A percentile compares a stretch with the other conserved stretches of the same genome.
These are phyloP conservation scores for Capronia coronata DNA, from an alignment of 2,329 filamentous ascomycete species.

Conservation along the genomic window DNA sequence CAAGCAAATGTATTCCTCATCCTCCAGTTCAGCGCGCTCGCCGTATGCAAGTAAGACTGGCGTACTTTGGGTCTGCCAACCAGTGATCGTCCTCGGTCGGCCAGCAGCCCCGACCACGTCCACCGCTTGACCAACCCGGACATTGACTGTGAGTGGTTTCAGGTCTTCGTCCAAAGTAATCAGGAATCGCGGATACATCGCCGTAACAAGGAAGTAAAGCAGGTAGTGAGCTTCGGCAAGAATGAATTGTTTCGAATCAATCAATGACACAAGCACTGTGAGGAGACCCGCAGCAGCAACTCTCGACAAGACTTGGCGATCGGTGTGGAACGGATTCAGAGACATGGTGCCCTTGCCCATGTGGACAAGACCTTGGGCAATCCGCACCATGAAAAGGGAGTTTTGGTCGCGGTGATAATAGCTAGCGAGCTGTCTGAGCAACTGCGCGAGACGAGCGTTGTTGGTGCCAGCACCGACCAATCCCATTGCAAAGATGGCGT, in stretches of 20 bases:
- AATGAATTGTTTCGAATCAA: slow-evolving; percentile 85
- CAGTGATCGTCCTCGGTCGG: slow-evolving; percentile 96
- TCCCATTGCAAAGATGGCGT: slow-evolving; percentile 98
- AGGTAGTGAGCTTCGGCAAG: slow-evolving; percentile 76
- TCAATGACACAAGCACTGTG: slow-evolving; percentile 83
- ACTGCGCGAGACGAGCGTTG: slow-evolving; percentile 90
- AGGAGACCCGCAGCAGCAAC: slow-evolving; percentile 86
- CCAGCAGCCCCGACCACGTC: slow-evolving; percentile 97
- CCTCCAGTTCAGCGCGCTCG: slow-evolving; percentile 91
- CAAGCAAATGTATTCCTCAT: slow-evolving; percentile 92
- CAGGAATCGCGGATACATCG: slow-evolving; percentile 94
- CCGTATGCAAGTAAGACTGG: slow-evolving; percentile 90
- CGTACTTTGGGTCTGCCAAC: slow-evolving; percentile 99
- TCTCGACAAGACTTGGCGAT: slow-evolving; percentile 87
- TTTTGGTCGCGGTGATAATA: slow-evolving; percentile 98
- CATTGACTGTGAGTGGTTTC: slow-evolving; percentile 88
- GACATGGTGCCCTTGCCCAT: slow-evolving; percentile 99
- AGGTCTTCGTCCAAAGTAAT: slow-evolving; percentile 93
- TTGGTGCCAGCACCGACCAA: slow-evolving; percentile 94
- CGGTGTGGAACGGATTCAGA: slow-evolving; percentile 97
- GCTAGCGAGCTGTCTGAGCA: slow-evolving; percentile 87
- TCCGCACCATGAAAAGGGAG: slow-evolving; percentile 97
- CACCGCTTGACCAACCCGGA: slow-evolving; percentile 94
- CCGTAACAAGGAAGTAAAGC: slow-evolving; percentile 92
- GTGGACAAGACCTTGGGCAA: slow-evolving; percentile 92